Percentiles rank a stretch among this genome's conserved stretches.
Conservation (phyloP, 345 rosid genomes). For the Eutrema heterophyllum region DNA sequence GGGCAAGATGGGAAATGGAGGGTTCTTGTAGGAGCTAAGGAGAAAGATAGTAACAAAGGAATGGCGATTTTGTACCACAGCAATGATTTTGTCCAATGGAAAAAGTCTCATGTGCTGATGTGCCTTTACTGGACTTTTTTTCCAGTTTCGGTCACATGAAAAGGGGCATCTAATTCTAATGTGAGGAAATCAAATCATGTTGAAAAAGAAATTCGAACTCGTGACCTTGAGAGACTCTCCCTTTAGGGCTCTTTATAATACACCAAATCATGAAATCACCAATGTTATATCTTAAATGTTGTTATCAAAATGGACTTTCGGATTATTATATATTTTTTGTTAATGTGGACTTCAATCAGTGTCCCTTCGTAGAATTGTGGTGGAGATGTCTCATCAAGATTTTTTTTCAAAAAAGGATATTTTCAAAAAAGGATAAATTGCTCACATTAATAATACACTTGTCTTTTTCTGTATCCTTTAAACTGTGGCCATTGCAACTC, state of each 20-base stretch:
- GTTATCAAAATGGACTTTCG: not conserved
- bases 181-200: not conserved
- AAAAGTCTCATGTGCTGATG: slow-evolving; percentile 21
- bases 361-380: not conserved
- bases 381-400: slow-evolving; percentile 8
- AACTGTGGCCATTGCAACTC: slow-evolving; percentile 35
- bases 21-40: slow-evolving; percentile 35
- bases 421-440: not conserved
- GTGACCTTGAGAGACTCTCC: not conserved
- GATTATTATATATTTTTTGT: not conserved
- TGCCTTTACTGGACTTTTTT: slow-evolving; percentile 55
- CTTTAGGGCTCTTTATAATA: not conserved
- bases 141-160: slow-evolving; percentile 37
- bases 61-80: slow-evolving; percentile 44
- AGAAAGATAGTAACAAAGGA: slow-evolving; percentile 33
- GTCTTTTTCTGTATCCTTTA: slow-evolving; percentile 22
- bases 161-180: not conserved
- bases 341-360: not conserved
- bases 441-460: slow-evolving; percentile 9
- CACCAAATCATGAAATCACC: not conserved
- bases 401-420: not conserved
- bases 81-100: slow-evolving; percentile 46
- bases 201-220: no score
- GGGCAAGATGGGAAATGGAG: slow-evolving; percentile 61
- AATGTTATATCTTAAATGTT: not conserved